A percentile compares a stretch with the other conserved stretches of the same genome.
These are phyloP conservation scores for Triangularia verruculosa DNA, from an alignment of 2,329 filamentous ascomycete genomes.

Conservation along the genomic window DNA sequence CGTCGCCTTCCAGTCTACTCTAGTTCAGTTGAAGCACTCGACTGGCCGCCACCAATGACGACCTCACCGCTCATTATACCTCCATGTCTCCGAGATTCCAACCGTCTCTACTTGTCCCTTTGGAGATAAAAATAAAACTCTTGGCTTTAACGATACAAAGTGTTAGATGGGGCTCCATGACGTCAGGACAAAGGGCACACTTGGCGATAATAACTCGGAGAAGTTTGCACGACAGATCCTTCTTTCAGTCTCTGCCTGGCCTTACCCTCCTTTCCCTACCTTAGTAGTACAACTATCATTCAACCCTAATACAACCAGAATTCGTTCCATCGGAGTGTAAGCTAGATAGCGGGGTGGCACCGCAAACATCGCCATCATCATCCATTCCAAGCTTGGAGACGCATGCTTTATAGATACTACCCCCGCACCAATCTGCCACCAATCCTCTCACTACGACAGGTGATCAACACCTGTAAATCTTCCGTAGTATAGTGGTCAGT, in stretches of 20 bases:
- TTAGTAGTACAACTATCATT: background rate
- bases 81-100: background rate
- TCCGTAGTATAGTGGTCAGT: slow-evolving; percentile 14
- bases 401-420: background rate
- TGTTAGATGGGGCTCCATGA: background rate
- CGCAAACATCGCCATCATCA: no score
- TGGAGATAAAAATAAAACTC: background rate
- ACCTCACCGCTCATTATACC: background rate
- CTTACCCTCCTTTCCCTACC: background rate
- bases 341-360: no score
- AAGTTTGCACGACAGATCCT: background rate
- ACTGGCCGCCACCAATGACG: background rate
- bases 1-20: no score
- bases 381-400: no score
- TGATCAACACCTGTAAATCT: slow-evolving; percentile 6
- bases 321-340: no score
- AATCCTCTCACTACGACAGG: slow-evolving; percentile 7
- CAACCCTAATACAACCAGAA: no score
- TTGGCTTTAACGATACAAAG: background rate
- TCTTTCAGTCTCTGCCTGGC: no score
- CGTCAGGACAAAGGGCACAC: background rate
- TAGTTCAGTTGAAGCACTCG: background rate
- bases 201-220: slow-evolving; percentile 8
- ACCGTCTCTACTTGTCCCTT: background rate
- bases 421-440: background rate